Evolutionary conservation across 2,329 filamentous ascomycete genomes (phyloP), one percentile per base, ranked within the genome.

Genomic region (Fusarium camptoceras): DNA sequence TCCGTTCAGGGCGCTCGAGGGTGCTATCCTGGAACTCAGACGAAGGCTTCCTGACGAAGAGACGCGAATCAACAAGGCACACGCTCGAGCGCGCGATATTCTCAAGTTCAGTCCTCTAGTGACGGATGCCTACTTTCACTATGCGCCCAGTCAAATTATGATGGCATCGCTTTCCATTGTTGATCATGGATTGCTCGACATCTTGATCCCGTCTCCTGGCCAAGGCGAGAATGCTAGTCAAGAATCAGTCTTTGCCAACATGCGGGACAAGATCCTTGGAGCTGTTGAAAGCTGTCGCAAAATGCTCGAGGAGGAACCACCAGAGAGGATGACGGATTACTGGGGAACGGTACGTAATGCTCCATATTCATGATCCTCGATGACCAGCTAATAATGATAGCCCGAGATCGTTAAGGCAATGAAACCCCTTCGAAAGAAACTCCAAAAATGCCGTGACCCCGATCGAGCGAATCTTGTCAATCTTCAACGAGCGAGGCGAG

Each of bases 111-210:
- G 93, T 60, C 92, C 94, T 0, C 83, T 97, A 53, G 86, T 98
- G 66, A 97, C 95, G 27, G 96, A 99, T 75, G 94, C 89, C n/a
- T 98, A 98, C 82, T 98, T 98, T 81, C 91, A 97, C 80, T 98
- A 93, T 81, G 95, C 95, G 0, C 96, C 96, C 0, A 92, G 93
- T 25, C 96, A 99, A 79, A 97, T 98, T 78, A 94, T 94, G 90
- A 86, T 98, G 64, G 91, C 93, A 0, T 90, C 94, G 0, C 81
- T 98, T 28, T 85, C 91, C 16, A 86, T 97, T 54, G 92, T 91
- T 0, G 95, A 98, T 77, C 81, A 84, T 42, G 87, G 86, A 1
- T 81, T 96, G 31, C 76, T 85, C 5, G 84, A 88, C 64, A 78
- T 80, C 6, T 69, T 89, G 46, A 75, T 88, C 15, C 79, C 82